Evolutionary conservation across 257 asterid species (phyloP), one percentile per base, ranked within the genome.

Genomic region (Petrea volubilis): DNA sequence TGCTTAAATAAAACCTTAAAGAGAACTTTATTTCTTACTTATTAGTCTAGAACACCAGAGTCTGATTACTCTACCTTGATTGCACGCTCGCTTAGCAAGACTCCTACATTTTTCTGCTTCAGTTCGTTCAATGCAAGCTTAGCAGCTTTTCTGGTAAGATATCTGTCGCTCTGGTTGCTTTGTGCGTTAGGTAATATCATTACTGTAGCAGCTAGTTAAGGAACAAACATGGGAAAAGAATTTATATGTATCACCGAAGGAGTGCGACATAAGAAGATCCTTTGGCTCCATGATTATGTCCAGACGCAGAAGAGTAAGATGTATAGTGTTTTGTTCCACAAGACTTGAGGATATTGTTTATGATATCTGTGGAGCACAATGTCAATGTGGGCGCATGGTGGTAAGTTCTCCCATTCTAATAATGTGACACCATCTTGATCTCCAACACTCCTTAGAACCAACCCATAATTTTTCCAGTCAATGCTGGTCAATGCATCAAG

Each of bases 331-430:
- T 67, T n/a, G n/a, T n/a, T 52, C 52, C 18, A 67, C 59, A 44
- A 67, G n/a, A 49, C 34, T 40, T 46, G 65, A 63, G 96, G 96
- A 91, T 92, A 94, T 75, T 94, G 86, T 74, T 81, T 78, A 56
- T 70, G 64, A 70, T 88, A 84, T 79, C 67, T 68, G 77, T 91
- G 99, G 81, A 94, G 87, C 50, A 74, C 87, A 38, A 91, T 80
- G 80, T 88, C 84, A 60, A 94, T 80, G 81, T 79, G 92, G 21
- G 81, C 55, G 60, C 53, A 66, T 52, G 93, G 92, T 20, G 90
- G 89, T 78, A 91, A 61, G 79, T 82, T 83, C 77, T 91, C 96
- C 99, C 99, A 94, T 69, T 88, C 98, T 74, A 94, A 71, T 40
- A 82, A 74, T 23, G 82, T 68, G 79, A 72, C 46, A 33, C 83